Evolutionary conservation across 2,329 filamentous ascomycete genomes (phyloP), one percentile per base, ranked within the genome.

Genomic region (Aspergillus intermedius): DNA sequence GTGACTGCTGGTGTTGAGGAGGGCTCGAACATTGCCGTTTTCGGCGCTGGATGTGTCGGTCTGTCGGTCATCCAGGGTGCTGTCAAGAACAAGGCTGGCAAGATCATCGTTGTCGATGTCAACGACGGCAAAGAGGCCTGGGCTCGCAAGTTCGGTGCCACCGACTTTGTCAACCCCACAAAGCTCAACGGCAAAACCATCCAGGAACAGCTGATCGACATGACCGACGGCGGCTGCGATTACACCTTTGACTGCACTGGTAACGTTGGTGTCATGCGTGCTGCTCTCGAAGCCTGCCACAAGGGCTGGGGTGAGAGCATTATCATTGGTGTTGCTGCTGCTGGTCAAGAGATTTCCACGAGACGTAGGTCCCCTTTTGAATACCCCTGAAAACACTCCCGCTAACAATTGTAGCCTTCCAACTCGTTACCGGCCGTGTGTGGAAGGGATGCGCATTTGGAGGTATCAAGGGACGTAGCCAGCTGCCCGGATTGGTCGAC

Each of bases 211-310:
- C 80, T 98, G 56, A 83, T 97, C 59, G 91, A 97, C 74, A 90
- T 97, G 86, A 98, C 93, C 1, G 93, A 97, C 64, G 93, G 93
- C 57, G 93, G 93, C 45, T 95, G 90, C 69, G 93, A 98, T 77
- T 97, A 96, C 78, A 98, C 93, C 44, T 98, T 98, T 68, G 93
- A 98, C 77, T 97, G 93, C 80, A 98, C 93, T 5, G 93, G 93
- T 51, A 97, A 97, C 65, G 91, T 97, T 46, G 82, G 84, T 60
- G 93, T 98, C 48, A 98, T 95, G 93, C 82, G 93, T 55, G 87
- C 88, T 46, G 93, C 93, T 37, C 83, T 98, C 52, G 91, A 98
- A 77, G 91, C 93, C 44, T 97, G 91, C 78, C 93, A 98, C 79
- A 98, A 98, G 82, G 93, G 93, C 44, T 98, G 93, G 93, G 93